Conservation (phyloP, 208 protist species). For the Porcisia hertigi region DNA sequence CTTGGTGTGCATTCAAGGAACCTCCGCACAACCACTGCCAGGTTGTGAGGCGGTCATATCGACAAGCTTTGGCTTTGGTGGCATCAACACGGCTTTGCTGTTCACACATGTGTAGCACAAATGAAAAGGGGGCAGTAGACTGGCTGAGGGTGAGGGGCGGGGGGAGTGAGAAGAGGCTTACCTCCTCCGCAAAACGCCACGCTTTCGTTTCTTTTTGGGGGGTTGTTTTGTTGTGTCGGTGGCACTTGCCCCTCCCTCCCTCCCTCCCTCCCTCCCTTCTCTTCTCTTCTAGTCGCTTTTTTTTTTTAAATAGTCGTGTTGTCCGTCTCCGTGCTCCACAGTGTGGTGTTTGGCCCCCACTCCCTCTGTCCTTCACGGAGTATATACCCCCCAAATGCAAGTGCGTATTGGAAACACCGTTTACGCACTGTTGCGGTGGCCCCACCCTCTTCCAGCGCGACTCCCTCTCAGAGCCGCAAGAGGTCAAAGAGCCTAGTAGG, state of each 20-base stretch:
- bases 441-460: too few relatives aligned
- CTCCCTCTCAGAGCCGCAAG: too few relatives aligned
- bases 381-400: too few relatives aligned
- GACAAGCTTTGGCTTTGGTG: constrained; percentile 98
- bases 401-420: too few relatives aligned
- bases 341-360: too few relatives aligned
- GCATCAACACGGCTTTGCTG: constrained; percentile 92
- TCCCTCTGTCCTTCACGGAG: too few relatives aligned
- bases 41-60: constrained; percentile 76
- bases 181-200: background rate
- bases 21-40: constrained; percentile 14
- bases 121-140: background rate
- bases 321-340: too few relatives aligned
- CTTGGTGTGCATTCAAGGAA: constrained; percentile 25
- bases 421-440: too few relatives aligned
- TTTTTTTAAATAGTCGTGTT: too few relatives aligned
- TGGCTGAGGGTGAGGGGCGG: background rate
- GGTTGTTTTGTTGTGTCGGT: background rate
- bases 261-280: too few relatives aligned
- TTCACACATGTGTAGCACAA: constrained; percentile 51
- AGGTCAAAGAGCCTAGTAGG: too few relatives aligned
- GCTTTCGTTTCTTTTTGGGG: background rate
- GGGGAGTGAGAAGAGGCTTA: background rate
- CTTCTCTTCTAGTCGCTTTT: too few relatives aligned
- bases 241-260: background rate